phyloP scores from a whole-genome alignment of 2,329 filamentous ascomycete species.

The Sphaerulina populicola region DNA sequence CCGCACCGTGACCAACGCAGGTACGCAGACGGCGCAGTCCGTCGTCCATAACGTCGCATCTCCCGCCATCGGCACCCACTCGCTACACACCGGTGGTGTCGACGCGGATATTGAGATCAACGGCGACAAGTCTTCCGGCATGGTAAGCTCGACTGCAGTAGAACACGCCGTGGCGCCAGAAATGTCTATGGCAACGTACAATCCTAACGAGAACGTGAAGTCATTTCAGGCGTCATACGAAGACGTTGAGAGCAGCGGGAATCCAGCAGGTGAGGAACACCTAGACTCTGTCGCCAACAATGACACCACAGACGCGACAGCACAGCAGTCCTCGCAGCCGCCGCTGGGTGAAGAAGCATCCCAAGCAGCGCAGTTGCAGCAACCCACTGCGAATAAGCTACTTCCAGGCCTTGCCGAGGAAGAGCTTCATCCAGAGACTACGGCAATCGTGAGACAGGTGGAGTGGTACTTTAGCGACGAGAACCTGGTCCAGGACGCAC shows the following conservation, averaged over 20 bases:
- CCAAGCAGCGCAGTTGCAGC: background rate
- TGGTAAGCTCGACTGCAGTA: background rate
- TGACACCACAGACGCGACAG: background rate
- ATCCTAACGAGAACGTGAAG: background rate
- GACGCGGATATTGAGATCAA: background rate
- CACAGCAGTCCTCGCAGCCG: background rate
- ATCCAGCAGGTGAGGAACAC: background rate
- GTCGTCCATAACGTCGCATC: background rate
- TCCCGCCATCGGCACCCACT: background rate
- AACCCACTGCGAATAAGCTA: background rate
- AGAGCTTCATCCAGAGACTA: constrained; percentile 14
- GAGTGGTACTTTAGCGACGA: constrained; percentile 46
- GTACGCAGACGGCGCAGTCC: background rate
- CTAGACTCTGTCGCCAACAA: background rate
- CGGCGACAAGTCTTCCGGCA: background rate
- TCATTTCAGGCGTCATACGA: background rate
- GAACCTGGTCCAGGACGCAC: constrained; percentile 38
- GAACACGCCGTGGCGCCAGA: background rate
- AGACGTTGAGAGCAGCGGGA: background rate
- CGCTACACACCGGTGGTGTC: background rate
- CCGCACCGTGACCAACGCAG: background rate
- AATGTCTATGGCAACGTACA: background rate
- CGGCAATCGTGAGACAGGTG: constrained; percentile 34
- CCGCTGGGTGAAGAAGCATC: background rate
- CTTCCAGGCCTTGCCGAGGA: background rate